Conservation (phyloP, 352 stramenopile species). For the Pythium monospermum region DNA sequence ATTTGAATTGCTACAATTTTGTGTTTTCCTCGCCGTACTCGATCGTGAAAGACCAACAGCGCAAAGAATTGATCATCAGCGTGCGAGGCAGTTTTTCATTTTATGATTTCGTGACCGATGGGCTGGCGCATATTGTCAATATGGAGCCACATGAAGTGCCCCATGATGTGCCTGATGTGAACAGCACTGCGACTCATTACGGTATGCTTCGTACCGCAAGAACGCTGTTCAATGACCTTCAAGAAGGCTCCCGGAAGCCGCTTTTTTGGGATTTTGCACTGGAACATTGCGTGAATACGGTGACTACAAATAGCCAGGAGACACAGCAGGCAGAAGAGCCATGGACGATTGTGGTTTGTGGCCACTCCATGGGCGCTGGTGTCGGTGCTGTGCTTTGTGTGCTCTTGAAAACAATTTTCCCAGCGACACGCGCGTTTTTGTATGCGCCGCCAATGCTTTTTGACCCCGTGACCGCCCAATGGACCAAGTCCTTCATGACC, state of each 20-base stretch:
- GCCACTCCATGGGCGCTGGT: conserved; percentile 81
- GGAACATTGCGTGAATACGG: conserved; percentile 36
- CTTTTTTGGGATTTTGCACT: conserved; percentile 70
- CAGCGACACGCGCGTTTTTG: conserved; percentile 46
- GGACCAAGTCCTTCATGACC: conserved; percentile 64
- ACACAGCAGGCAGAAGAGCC: too few species aligned
- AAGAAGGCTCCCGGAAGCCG: conserved; percentile 45
- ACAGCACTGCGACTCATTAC: conserved; percentile 56
- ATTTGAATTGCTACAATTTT: conserved; percentile 75
- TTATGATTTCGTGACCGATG: conserved; percentile 76
- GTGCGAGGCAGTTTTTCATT: conserved; percentile 74
- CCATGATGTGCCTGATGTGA: conserved; percentile 38
- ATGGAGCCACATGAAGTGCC: conserved; percentile 59
- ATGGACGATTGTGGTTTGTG: conserved; percentile 71
- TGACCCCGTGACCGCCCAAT: conserved; percentile 47
- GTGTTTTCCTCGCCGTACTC: conserved; percentile 74
- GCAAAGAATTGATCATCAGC: conserved; percentile 67
- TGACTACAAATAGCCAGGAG: conserved; percentile 15
- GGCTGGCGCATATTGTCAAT: conserved; percentile 52
- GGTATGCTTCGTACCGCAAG: conserved; percentile 67
- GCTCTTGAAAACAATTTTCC: conserved; percentile 55
- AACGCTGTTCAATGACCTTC: conserved; percentile 51
- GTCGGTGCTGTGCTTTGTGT: conserved; percentile 65
- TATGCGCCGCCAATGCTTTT: conserved; percentile 67
- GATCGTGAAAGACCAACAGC: conserved; percentile 59